Base-by-base conservation (phyloP, 2,329 filamentous ascomycete species). In the Rutstroemia sp. region DNA sequence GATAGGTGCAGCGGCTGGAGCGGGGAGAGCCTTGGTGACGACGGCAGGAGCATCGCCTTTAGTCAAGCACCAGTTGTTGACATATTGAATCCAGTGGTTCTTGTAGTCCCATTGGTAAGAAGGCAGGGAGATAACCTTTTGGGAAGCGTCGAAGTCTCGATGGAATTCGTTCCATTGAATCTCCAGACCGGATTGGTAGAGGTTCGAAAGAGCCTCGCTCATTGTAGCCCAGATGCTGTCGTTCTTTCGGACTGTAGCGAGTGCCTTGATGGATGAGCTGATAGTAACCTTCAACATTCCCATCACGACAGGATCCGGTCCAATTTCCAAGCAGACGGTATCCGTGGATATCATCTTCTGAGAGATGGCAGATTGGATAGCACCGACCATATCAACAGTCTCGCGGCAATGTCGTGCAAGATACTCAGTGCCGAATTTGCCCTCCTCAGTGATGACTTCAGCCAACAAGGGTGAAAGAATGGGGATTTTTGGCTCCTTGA, bases 21-120 rank as follows among this genome's bases (percentile, higher is more conserved):
- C 12, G 19, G 39, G 14, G n/a, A 27, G 21, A 34, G 27, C 19
- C 21, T 7, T 37, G 21, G 44, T 37, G 14, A 30, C 10, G 10
- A 10, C 27, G 27, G 10, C 27, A 30, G 27, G 27, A 30, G 27
- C 27, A 30, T 79, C 83, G 68, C 85, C 58, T 44, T 71, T 54
- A 21, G 42, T 49, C 23, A 57, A 23, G 6, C 45, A 49, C 55
- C 49, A 88, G 70, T 89, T 84, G 59, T 87, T 84, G 59, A 77
- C 70, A 65, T 81, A 82, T 64, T 77, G 75, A 30, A 82, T 73
- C 79, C 79, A 82, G 67, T 88, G 87, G 61, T 79, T 81, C 75
- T 88, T 88, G 59, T 79, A 72, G 66, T 88, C 83, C 68, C 83
- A 89, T 0, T 75, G 75, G 67, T 88, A 89, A 0, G 79, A 76